phyloP scores from a whole-genome alignment of 1,284 basidiomycete genomes.

The Thelephora terrestris region DNA sequence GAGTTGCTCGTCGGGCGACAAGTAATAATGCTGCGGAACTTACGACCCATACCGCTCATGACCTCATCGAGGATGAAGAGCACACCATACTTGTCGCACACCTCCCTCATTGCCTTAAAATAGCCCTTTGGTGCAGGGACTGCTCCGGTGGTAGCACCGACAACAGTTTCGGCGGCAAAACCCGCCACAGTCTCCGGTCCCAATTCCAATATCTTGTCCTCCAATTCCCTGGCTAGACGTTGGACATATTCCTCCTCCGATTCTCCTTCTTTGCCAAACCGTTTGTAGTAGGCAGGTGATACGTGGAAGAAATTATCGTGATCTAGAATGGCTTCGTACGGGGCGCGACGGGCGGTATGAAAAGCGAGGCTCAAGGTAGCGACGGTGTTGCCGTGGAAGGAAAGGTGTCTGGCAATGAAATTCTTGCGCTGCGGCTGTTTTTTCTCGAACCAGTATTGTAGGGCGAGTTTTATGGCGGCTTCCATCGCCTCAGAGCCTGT shows the following conservation, averaged over 20 bases:
- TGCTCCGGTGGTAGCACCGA: constrained; percentile 74
- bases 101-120: constrained; percentile 74
- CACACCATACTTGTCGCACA: constrained; percentile 81
- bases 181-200: constrained; percentile 74
- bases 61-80: constrained; percentile 83
- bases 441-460: constrained; percentile 68
- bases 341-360: constrained; percentile 54
- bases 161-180: constrained; percentile 76
- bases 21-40: constrained; percentile 19
- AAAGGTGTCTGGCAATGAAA: constrained; percentile 71
- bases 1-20: neutral
- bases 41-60: constrained; percentile 82
- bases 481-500: constrained; percentile 82
- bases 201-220: constrained; percentile 72
- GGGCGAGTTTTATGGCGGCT: constrained; percentile 63
- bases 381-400: constrained; percentile 80
- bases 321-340: constrained; percentile 58
- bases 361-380: constrained; percentile 56
- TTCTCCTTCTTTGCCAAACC: constrained; percentile 61
- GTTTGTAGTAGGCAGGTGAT: constrained; percentile 76
- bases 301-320: constrained; percentile 65
- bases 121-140: constrained; percentile 71
- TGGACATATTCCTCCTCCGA: constrained; percentile 70
- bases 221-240: constrained; percentile 66
- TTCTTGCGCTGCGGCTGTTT: constrained; percentile 60